Percentiles rank a stretch among this genome's conserved stretches.
phyloP scores from a whole-genome alignment of 306 rosid genomes.

The Inga oerstediana region DNA sequence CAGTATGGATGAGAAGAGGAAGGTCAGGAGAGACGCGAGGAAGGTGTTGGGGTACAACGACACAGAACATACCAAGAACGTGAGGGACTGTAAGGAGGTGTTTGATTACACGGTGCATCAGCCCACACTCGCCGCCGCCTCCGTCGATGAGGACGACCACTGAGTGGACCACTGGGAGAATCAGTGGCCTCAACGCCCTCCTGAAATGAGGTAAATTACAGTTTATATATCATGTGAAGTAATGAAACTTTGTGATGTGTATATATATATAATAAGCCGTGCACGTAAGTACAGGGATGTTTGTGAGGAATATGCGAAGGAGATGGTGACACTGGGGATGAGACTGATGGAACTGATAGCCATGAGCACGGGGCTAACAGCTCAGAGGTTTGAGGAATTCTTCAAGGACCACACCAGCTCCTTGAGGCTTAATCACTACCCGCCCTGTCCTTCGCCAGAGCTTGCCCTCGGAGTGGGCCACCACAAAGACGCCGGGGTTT shows the following conservation, averaged over 20 bases:
- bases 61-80: constrained; percentile 52
- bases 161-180: constrained; percentile 18
- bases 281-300: constrained; percentile 44
- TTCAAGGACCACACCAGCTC: background rate
- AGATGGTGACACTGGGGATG: constrained; percentile 63
- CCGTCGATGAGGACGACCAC: background rate
- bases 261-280: too few relatives aligned
- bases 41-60: constrained; percentile 43
- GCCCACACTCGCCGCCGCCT: constrained; percentile 40
- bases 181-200: constrained; percentile 71
- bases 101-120: constrained; percentile 40
- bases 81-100: constrained; percentile 65
- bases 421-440: background rate
- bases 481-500: background rate
- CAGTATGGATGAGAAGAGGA: background rate
- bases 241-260: too few relatives aligned
- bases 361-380: constrained; percentile 51
- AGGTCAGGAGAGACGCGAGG: background rate
- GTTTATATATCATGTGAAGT: too few relatives aligned
- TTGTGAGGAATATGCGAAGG: constrained; percentile 57
- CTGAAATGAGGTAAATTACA: constrained; percentile 53
- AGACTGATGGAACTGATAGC: constrained; percentile 55
- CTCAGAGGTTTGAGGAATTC: constrained; percentile 44
- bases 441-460: background rate
- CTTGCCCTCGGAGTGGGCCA: background rate